Percentiles rank a stretch among this genome's conserved stretches.
Evolutionary conservation across 352 stramenopile species (phyloP).

Genomic region (Phytophthora citricola): DNA sequence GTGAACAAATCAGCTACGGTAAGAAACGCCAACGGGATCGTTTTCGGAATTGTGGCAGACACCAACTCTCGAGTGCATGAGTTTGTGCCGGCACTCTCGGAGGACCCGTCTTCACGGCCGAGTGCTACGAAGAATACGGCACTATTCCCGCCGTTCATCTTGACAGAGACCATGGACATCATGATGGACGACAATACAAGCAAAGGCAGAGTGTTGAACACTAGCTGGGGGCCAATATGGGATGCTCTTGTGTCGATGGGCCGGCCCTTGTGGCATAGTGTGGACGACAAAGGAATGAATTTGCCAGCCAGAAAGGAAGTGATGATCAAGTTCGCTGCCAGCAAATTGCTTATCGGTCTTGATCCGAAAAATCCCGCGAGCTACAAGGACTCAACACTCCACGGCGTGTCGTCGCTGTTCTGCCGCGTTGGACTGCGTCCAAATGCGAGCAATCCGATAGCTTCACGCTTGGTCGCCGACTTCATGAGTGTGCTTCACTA

Average conservation of each 20-base stretch:
- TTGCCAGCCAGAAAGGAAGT: background rate
- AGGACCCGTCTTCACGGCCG: background rate
- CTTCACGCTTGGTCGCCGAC: constrained; percentile 28
- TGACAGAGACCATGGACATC: constrained; percentile 44
- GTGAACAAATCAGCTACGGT: background rate
- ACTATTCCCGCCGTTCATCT: constrained; percentile 73
- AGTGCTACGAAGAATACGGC: constrained; percentile 1
- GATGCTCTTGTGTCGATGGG: constrained; percentile 12
- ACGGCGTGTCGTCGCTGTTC: constrained; percentile 33
- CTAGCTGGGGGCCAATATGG: background rate
- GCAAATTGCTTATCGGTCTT: constrained; percentile 14
- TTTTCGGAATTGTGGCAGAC: constrained; percentile 51
- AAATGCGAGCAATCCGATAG: constrained; percentile 17
- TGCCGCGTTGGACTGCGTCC: constrained; percentile 36
- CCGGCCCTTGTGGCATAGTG: constrained; percentile 10
- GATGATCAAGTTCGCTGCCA: background rate
- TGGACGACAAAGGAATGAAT: background rate
- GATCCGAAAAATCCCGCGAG: background rate
- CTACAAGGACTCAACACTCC: constrained; percentile 11
- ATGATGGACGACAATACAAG: background rate
- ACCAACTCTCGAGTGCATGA: constrained; percentile 16
- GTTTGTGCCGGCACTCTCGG: background rate
- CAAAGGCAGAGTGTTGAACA: background rate
- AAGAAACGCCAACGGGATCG: background rate
- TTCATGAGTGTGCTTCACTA: constrained; percentile 33